Evolutionary conservation across 306 rosid species (phyloP).

Genomic region (Cicer arietinum): DNA sequence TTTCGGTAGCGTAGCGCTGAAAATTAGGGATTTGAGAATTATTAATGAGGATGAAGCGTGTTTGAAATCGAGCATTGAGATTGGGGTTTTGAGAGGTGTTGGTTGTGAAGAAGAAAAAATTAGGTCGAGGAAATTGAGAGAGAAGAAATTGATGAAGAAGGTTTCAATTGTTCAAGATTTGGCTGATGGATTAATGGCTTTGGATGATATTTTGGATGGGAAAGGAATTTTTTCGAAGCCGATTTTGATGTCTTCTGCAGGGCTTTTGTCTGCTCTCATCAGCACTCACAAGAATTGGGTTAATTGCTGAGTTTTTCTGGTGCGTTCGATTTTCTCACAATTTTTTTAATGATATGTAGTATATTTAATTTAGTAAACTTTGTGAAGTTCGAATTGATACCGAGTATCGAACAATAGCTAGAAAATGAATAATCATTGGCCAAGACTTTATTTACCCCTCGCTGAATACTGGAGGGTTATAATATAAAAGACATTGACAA

Average conservation of each 20-base stretch:
- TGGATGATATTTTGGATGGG: conserved; percentile 78
- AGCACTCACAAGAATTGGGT: conserved; percentile 93
- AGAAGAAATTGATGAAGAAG: conserved; percentile 69
- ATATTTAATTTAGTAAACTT: not conserved
- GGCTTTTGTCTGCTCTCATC: conserved; percentile 78
- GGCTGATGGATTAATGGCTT: conserved; percentile 82
- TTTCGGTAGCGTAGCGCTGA: conserved; percentile 52
- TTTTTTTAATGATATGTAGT: conserved; percentile 1
- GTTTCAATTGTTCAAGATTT: conserved; percentile 85
- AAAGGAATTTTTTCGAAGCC: conserved; percentile 65
- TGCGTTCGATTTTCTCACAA: conserved; percentile 5
- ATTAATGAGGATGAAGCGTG: conserved; percentile 63
- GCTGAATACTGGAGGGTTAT: too few relatives aligned
- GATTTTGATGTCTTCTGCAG: conserved; percentile 63
- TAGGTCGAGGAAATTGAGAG: conserved; percentile 57
- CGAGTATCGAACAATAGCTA: too few relatives aligned
- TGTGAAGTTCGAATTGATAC: too few relatives aligned
- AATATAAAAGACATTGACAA: too few relatives aligned
- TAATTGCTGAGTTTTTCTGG: conserved; percentile 62
- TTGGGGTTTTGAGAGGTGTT: conserved; percentile 35
- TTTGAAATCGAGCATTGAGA: conserved; percentile 56
- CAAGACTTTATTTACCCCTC: too few relatives aligned
- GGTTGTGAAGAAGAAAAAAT: conserved; percentile 50
- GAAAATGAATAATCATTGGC: too few relatives aligned
- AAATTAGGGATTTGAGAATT: conserved; percentile 59